Conservation (phyloP, 345 rosid species). For the Trapa bicornis region DNA sequence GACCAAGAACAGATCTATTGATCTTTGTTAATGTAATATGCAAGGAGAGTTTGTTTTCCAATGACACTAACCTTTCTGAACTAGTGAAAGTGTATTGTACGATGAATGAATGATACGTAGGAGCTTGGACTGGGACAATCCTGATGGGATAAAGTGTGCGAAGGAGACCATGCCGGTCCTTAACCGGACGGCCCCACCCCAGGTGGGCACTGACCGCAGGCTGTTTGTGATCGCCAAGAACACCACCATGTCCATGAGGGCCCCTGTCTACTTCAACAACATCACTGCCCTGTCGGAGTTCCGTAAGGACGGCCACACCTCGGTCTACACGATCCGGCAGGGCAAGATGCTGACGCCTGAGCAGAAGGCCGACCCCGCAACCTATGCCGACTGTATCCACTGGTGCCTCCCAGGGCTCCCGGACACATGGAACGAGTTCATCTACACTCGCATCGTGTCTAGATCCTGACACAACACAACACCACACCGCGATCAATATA, state of each 20-base stretch:
- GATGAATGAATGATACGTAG: slow-evolving; percentile 14
- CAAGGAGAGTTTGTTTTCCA: too few species aligned
- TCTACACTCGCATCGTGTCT: slow-evolving; percentile 61
- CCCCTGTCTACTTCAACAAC: slow-evolving; percentile 54
- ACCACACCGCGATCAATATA: background rate
- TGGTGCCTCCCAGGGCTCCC: slow-evolving; percentile 98
- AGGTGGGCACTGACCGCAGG: slow-evolving; percentile 69
- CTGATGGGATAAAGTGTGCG: slow-evolving; percentile 78
- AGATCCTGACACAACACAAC: slow-evolving; percentile 28
- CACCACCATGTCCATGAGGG: slow-evolving; percentile 35
- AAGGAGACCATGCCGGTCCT: slow-evolving; percentile 55
- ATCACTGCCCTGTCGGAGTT: slow-evolving; percentile 69
- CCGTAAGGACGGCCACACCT: slow-evolving; percentile 86
- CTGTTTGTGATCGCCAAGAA: slow-evolving; percentile 39
- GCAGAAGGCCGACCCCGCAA: slow-evolving; percentile 70
- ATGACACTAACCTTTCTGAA: too few species aligned
- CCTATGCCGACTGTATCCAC: slow-evolving; percentile 86
- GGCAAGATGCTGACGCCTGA: slow-evolving; percentile 70
- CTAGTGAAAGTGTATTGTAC: too few species aligned
- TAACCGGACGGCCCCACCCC: slow-evolving; percentile 34
- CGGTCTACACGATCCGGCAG: slow-evolving; percentile 68
- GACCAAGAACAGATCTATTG: too few species aligned
- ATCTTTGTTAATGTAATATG: too few species aligned
- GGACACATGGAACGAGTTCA: slow-evolving; percentile 86
- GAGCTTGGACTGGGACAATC: slow-evolving; percentile 84